A percentile compares a stretch with the other conserved stretches of the same genome.
Evolutionary conservation across 139 green algal species (phyloP).

Genomic region (Ettlia oleoabundans): DNA sequence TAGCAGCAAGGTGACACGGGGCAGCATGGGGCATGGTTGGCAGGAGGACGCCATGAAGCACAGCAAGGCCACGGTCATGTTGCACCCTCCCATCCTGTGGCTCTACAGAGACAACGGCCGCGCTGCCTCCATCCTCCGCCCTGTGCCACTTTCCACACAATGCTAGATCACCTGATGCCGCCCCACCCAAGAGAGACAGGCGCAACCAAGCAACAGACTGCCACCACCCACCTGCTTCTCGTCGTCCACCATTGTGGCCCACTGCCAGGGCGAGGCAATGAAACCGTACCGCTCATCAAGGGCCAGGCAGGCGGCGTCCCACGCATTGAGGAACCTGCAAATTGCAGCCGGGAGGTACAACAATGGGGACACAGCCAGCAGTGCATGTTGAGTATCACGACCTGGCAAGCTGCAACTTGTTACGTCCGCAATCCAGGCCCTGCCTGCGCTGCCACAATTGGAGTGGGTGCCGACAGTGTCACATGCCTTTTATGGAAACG

Average conservation of each 20-base stretch:
- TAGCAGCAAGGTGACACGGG: neutral
- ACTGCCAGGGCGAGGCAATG: conserved; percentile 46
- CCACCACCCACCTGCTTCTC: conserved; percentile 55
- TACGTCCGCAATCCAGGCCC: no score
- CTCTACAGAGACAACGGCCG: neutral
- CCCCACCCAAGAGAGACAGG: neutral
- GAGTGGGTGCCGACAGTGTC: no score
- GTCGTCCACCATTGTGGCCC: conserved; percentile 72
- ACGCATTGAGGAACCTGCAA: conserved; percentile 63
- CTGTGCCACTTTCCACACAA: neutral
- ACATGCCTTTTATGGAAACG: no score
- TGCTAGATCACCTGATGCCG: no score
- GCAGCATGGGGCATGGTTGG: neutral
- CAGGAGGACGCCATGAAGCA: conserved; percentile 21
- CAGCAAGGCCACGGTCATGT: no score
- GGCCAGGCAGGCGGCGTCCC: conserved; percentile 79
- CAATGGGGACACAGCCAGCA: no score
- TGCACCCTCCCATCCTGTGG: no score
- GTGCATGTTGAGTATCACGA: no score
- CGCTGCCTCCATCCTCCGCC: no score
- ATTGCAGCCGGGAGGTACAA: neutral
- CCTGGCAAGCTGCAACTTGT: neutral
- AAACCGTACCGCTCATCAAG: conserved; percentile 74
- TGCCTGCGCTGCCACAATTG: no score
- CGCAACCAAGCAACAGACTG: neutral